Conservation (phyloP, 176 grass and related monocot species). For the Triticum timopheevii region DNA sequence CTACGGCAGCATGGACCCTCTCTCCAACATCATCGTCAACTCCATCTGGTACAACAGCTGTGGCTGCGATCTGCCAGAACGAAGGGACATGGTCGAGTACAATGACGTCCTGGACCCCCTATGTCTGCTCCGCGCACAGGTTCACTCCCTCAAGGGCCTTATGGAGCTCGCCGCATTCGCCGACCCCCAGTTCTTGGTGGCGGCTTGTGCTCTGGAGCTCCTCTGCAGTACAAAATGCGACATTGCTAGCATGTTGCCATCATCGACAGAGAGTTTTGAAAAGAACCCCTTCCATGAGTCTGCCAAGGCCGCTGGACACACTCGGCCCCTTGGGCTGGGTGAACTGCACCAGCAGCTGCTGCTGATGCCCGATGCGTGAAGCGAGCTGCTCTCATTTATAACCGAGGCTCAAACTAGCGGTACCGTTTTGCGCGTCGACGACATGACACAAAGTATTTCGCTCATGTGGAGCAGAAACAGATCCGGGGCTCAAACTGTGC, state of each 20-base stretch:
- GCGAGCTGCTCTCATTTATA: background rate
- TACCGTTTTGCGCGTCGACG: background rate
- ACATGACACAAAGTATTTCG: background rate
- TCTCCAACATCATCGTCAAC: slow-evolving; percentile 14
- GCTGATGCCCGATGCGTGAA: background rate
- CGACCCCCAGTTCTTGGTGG: background rate
- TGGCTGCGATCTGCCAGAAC: background rate
- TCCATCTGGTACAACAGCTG: background rate
- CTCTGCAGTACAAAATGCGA: background rate
- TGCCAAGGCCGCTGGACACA: background rate
- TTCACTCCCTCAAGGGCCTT: background rate
- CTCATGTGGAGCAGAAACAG: background rate
- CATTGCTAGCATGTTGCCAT: background rate
- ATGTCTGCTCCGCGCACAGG: background rate
- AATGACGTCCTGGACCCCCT: background rate
- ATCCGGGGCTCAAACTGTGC: background rate
- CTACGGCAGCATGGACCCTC: background rate
- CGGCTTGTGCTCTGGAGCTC: background rate
- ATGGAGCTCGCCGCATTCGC: background rate
- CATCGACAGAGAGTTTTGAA: background rate
- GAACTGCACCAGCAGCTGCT: background rate
- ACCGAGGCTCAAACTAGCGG: background rate
- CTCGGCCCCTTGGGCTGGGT: background rate
- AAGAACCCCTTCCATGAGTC: background rate
- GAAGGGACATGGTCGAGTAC: background rate